Conservation (phyloP, 768 basidiomycete species). For the Auricularia sp. region DNA sequence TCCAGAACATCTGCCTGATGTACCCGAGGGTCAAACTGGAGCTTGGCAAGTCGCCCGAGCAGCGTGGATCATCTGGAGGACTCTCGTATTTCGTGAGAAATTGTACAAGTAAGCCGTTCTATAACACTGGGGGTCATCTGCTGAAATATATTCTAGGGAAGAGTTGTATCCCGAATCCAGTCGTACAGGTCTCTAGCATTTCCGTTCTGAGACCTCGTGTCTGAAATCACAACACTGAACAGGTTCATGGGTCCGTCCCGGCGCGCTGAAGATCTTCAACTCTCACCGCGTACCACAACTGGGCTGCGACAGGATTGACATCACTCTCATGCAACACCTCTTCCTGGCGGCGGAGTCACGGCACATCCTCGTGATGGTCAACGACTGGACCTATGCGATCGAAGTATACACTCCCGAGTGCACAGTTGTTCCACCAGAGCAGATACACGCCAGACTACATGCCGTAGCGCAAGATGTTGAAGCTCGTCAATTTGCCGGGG, state of each 20-base stretch:
- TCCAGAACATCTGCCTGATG: constrained; percentile 26
- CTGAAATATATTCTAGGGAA: constrained; percentile 34
- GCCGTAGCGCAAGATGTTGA: constrained; percentile 48
- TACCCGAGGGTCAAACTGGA: constrained; percentile 34
- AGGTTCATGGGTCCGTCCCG: constrained; percentile 58
- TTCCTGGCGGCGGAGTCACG: constrained; percentile 37
- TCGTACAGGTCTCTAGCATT: constrained; percentile 42
- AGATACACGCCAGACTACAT: constrained; percentile 27
- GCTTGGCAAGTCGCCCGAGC: constrained; percentile 76
- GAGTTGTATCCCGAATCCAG: constrained; percentile 62
- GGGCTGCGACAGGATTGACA: constrained; percentile 53
- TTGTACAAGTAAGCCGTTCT: constrained; percentile 44
- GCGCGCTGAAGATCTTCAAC: constrained; percentile 59
- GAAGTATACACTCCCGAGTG: constrained; percentile 43
- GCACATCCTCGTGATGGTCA: constrained; percentile 57
- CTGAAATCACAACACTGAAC: not conserved
- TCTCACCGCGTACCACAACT: constrained; percentile 62
- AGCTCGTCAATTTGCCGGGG: constrained; percentile 37
- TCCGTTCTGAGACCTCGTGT: not conserved
- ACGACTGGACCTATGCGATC: constrained; percentile 73
- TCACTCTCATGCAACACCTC: constrained; percentile 21
- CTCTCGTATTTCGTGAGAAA: constrained; percentile 61
- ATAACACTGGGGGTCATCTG: not conserved
- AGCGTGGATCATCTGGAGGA: constrained; percentile 66
- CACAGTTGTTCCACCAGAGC: constrained; percentile 23